phyloP scores from a whole-genome alignment of 2,329 filamentous ascomycete genomes.

The Catunica adiposa region DNA sequence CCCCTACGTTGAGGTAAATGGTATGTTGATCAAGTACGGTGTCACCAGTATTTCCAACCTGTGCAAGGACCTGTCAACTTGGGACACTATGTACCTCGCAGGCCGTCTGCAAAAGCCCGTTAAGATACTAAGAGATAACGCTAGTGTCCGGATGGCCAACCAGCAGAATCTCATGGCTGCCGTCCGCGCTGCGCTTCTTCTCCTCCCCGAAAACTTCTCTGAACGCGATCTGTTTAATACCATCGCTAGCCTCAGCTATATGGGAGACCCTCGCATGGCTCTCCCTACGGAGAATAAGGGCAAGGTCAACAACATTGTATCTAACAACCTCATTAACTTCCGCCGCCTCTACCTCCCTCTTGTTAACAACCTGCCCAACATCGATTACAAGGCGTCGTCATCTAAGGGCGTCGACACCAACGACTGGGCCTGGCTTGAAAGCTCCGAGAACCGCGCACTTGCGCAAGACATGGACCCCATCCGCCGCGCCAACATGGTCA shows the following conservation, averaged over 20 bases:
- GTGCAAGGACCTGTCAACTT: slow-evolving; percentile 69
- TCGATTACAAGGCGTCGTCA: slow-evolving; percentile 50
- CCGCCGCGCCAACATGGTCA: slow-evolving; percentile 89
- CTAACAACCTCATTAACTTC: slow-evolving; percentile 81
- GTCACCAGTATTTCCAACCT: slow-evolving; percentile 89
- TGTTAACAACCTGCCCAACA: slow-evolving; percentile 77
- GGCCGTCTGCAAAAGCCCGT: slow-evolving; percentile 92
- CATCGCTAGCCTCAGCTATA: slow-evolving; percentile 83
- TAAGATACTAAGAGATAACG: slow-evolving; percentile 91
- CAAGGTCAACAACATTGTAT: slow-evolving; percentile 90
- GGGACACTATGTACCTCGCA: slow-evolving; percentile 92
- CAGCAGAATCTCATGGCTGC: slow-evolving; percentile 91
- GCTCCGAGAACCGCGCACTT: slow-evolving; percentile 47
- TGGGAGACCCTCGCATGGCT: slow-evolving; percentile 91
- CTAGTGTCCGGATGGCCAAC: slow-evolving; percentile 80
- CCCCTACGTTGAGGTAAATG: slow-evolving; percentile 84
- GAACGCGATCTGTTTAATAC: slow-evolving; percentile 79
- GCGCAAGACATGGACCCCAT: slow-evolving; percentile 85
- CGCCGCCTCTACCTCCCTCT: slow-evolving; percentile 78
- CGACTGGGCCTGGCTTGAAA: slow-evolving; percentile 26
- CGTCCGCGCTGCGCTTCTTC: slow-evolving; percentile 70
- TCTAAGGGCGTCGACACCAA: slow-evolving; percentile 47
- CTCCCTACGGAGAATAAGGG: slow-evolving; percentile 77
- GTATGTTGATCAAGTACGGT: slow-evolving; percentile 92
- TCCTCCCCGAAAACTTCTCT: slow-evolving; percentile 70